Base-by-base conservation (phyloP, 495 filamentous ascomycete genomes). In the Xylaria telfairii region DNA sequence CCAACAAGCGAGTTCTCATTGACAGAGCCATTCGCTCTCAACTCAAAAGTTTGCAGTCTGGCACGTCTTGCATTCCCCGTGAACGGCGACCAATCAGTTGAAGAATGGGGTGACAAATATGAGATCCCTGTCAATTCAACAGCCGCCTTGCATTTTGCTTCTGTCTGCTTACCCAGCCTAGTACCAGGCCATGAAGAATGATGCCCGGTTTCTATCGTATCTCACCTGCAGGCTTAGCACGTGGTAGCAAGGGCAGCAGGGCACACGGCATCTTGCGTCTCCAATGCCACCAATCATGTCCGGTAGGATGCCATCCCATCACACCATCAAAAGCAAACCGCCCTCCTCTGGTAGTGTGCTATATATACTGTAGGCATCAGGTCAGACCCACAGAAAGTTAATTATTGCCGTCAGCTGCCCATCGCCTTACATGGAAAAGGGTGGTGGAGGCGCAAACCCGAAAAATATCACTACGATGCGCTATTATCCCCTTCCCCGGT, bases 191-290 rank as follows among this genome's bases (percentile, higher is more conserved):
- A 1, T 37, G 15, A 19, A 17, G 10, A 9, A 21, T 51, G 62
- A 2, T 21, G 10, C n/a, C n/a, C n/a, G 28, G 15, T 24, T 26
- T 34, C 9, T 28, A 19, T 7, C 13, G 44, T 17, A 46, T 77
- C 74, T 76, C 65, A 74, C 68, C 70, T 73, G 68, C 76, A 76
- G 69, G 74, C 63, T 60, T 34, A 72, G 68, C 76, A 77, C 76
- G 76, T 77, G 76, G 74, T 67, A 59, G 68, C 73, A 76, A 74
- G 76, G 73, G 68, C 70, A 72, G 65, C 65, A 70, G 60, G 54
- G 67, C 68, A 42, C n/a, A 53, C 47, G 12, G 15, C 47, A 53
- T 15, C 26, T 46, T 30, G 30, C 49, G 10, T 24, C 21, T 51
- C 32, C 46, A 39, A 24, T 30, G 34, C 28, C 30, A 41, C 44